Evolutionary conservation across 192 early-diverging fungal genomes (phyloP), one percentile per base, ranked within the genome.

Genomic region (Mortierella hygrophila): DNA sequence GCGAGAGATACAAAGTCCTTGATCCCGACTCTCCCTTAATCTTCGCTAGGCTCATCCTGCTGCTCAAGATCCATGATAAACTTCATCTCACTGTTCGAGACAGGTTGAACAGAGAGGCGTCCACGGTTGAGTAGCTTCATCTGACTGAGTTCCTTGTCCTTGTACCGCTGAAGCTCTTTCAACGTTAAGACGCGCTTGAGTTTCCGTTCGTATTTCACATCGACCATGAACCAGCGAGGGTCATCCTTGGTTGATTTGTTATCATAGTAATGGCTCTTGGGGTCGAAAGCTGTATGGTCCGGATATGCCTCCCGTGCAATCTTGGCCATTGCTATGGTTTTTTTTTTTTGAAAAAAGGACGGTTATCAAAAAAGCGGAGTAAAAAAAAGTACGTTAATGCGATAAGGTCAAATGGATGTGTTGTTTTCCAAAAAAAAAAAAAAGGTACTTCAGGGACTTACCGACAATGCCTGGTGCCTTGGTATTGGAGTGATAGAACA

Each of bases 401-500:
- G 3, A 52, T 4, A 20, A 2, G 49, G 5, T 5, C 16, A 52
- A 5, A 52, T 52, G 49, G 49, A 21, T 0, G 55, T 9, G 55
- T 60, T 60, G 26, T 37, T 76, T 29, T 63, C 84, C 44, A 46
- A 46, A 0, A 13, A 15, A 46, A 1, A 3, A 46, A 46, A 0
- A 13, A 15, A 46, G 10, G 13, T 13, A 11, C 11, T 46, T 13
- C 68, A 87, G 75, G 16, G 5, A 87, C 91, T 21, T 82, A 40
- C 97, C 97, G 16, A 95, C 95, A n/a, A 98, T 90, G 3, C 97
- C 97, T 7, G 97, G 96, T 1, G 71, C 70, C 65, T 95, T 96
- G 88, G 96, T 96, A 80, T 96, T 98, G 15, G 95, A 96, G 76
- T 97, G 96, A 88, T 98, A 98, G 78, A 96, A 98, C 1, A 98